Evolutionary conservation across 805 yeast species (phyloP).

Genomic region (Yarrowia bubula): DNA sequence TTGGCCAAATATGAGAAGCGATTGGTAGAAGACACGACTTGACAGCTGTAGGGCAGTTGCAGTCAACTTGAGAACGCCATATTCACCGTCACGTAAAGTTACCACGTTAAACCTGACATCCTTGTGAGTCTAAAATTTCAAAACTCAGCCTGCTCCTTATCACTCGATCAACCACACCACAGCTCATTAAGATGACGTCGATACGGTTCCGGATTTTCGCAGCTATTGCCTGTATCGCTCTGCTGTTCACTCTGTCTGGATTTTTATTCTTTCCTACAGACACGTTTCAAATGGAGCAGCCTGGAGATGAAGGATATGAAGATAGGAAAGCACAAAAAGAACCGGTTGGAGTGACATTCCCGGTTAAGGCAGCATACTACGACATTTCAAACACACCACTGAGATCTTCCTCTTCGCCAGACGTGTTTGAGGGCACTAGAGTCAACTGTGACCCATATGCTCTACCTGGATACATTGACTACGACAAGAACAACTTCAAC

Average conservation of each 20-base stretch:
- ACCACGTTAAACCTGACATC: too few species aligned
- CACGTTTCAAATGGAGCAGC: not conserved
- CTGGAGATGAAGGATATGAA: not conserved
- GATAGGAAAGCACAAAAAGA: not conserved
- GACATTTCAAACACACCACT: not conserved
- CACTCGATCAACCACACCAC: not conserved
- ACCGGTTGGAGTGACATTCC: not conserved
- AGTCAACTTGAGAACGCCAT: too few species aligned
- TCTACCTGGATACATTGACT: constrained; percentile 19
- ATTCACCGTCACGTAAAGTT: not conserved
- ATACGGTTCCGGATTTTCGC: constrained; percentile 13
- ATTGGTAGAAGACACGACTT: too few species aligned
- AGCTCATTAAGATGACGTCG: not conserved
- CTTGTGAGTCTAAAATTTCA: not conserved
- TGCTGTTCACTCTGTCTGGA: not conserved
- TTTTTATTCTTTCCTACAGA: not conserved
- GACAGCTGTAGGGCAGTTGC: too few species aligned
- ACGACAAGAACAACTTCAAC: constrained; percentile 19
- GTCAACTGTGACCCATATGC: constrained; percentile 27
- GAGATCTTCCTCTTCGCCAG: not conserved
- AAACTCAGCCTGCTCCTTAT: not conserved
- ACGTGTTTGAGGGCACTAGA: constrained; percentile 6
- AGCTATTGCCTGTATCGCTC: not conserved
- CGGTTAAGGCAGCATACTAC: constrained; percentile 9
- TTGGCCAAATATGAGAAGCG: not conserved